Base-by-base conservation (phyloP, 306 rosid genomes). In the Canavalia gladiata region DNA sequence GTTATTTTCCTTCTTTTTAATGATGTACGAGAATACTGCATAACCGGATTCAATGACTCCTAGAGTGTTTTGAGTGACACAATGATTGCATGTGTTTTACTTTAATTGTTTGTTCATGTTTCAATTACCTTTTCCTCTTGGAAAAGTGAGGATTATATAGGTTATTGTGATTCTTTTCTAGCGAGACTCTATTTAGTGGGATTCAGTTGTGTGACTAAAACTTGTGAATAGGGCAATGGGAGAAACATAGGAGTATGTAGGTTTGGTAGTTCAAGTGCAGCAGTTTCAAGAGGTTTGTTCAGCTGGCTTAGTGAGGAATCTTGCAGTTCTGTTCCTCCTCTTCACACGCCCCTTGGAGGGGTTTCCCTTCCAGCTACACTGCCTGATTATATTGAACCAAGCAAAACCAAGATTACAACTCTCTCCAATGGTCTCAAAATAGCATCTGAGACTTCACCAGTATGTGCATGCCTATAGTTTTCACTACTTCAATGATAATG, bases 381-480 rank as follows among this genome's bases (percentile, higher is more conserved):
- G 37, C 73, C 73, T 8, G 73, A 68, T 68, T 68, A 68, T 68
- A 39, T 68, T 43, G 73, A 68, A 29, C 73, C 72, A 25, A 45
- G 72, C 51, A 67, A 43, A 35, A 67, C 52, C 73, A 68, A 68
- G 55, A 68, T 68, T 9, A 68, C 73, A 43, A 68, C 54, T 43
- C 73, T 68, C 55, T 1, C 73, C 55, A 68, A 68, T 68, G 73
- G 73, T 45, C 73, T 68, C 0, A 68, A 68, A 28, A 45, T 68
- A 28, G 73, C 73, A 45, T 68, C 73, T 41, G 73, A 68, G 28
- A 68, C 73, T 9, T 68, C 73, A 28, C 39, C 37, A 9, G 73
- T 68, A 68, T 28, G 73, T 68, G 55, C 30, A 4, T 67, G 34
- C 7, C 28, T 42, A 43, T 28, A 8, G 25, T 67, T 43, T 67